Base-by-base conservation (phyloP, 2,329 filamentous ascomycete species). In the Huntiella abstrusa region DNA sequence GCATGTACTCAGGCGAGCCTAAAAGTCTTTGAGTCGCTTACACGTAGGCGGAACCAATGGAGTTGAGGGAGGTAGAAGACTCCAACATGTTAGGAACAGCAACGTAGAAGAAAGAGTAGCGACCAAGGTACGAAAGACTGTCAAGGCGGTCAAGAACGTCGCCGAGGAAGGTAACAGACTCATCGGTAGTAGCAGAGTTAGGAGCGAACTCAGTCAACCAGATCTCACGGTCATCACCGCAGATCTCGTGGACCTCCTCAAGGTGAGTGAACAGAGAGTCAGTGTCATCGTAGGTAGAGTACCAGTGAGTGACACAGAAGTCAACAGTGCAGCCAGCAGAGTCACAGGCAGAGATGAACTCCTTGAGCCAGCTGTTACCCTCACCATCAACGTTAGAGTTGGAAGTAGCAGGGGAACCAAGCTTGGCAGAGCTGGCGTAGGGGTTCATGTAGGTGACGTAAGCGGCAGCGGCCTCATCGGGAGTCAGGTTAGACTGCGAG, bases 151-250 rank as follows among this genome's bases (percentile, higher is more conserved):
- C 54, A 28, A 71, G 64, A 53, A 71, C 64, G 4, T 61, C 57
- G 50, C 59, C 47, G 49, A 80, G 60, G 65, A 77, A 77, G 33
- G 51, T 51, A 51, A 58, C 58, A 51, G 66, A 58, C 52, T 66
- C 57, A 17, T 64, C 61, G 36, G 64, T 60, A 45, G 59, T 60
- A 49, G 64, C 68, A 16, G 43, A 39, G 33, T 60, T 56, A 45
- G 72, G 67, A 17, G 69, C 75, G 53, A 80, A 80, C 65, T 81
- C 77, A 47, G 74, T 78, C 47, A 80, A 61, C 70, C 71, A 79
- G 58, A 81, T 60, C 40, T 66, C 64, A 63, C 67, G 67, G 55
- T 59, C 62, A 38, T 60, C 55, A 32, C 43, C 43, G 57, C 70
- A 73, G 51, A 60, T 55, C 35, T 60, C 47, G 56, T 69, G 53